Evolutionary conservation across 305 asterid species (phyloP).

Genomic region (Plantago rigida): DNA sequence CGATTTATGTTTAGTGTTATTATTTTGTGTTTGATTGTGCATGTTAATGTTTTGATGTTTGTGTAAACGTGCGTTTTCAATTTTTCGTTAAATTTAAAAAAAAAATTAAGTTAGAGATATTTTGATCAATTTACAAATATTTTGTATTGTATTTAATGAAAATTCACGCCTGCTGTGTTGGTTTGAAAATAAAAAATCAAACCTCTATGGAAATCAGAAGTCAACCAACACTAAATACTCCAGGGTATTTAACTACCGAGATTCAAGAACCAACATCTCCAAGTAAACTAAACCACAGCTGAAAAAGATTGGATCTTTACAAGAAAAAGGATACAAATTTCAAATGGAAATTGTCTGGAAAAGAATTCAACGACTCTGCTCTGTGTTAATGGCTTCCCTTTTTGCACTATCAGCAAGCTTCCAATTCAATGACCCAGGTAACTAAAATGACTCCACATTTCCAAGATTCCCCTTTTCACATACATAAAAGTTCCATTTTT

Average conservation of each 20-base stretch:
- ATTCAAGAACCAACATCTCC: neutral
- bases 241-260: neutral
- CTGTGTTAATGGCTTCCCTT: constrained; percentile 47
- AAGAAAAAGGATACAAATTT: neutral
- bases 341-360: constrained; percentile 44
- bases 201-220: neutral
- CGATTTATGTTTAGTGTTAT: no score
- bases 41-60: no score
- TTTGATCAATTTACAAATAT: no score
- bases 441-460: neutral
- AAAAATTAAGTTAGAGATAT: no score
- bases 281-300: no score
- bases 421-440: constrained; percentile 65
- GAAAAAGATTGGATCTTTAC: constrained; percentile 3
- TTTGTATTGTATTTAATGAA: no score
- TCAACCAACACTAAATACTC: neutral
- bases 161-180: no score
- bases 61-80: no score
- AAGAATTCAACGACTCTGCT: constrained; percentile 25
- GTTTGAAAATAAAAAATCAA: no score
- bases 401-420: constrained; percentile 52
- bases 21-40: no score
- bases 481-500: neutral
- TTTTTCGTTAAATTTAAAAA: no score
- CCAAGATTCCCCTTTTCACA: neutral